Evolutionary conservation across 805 yeast species (phyloP).

Genomic region (Debaryomyces prosopidis): DNA sequence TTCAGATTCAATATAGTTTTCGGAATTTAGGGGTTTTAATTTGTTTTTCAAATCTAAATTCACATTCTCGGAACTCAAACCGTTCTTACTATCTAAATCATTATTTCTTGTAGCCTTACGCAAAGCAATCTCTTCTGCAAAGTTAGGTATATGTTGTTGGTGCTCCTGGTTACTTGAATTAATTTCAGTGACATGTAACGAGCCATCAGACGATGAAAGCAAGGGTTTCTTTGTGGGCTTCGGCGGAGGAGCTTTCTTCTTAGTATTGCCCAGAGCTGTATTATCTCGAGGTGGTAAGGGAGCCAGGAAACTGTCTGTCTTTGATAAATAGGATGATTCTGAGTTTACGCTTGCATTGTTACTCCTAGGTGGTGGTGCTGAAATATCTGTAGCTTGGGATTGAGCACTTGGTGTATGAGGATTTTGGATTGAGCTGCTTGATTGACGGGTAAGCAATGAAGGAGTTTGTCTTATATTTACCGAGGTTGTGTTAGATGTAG

Average conservation of each 20-base stretch:
- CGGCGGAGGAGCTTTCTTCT: constrained; percentile 42
- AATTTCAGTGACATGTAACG: not conserved
- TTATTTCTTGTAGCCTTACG: not conserved
- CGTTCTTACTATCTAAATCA: not conserved
- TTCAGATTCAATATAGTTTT: not conserved
- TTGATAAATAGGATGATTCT: too few species aligned
- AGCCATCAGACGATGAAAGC: not conserved
- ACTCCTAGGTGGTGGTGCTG: too few species aligned
- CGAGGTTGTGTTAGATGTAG: constrained; percentile 2
- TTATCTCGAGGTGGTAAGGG: too few species aligned
- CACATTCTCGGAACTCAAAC: not conserved
- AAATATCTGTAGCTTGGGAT: too few species aligned
- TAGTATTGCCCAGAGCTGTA: not conserved
- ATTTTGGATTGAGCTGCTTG: not conserved
- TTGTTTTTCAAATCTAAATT: not conserved
- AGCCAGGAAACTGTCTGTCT: too few species aligned
- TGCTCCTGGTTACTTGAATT: not conserved
- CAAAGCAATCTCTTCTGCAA: constrained; percentile 30
- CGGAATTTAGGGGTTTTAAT: not conserved
- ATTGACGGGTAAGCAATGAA: not conserved
- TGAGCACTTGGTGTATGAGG: too few species aligned
- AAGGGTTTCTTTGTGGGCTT: constrained; percentile 39
- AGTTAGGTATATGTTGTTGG: constrained; percentile 17
- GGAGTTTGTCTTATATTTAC: not conserved
- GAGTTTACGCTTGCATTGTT: too few species aligned